phyloP scores from a whole-genome alignment of 805 yeast species.

The Saccharomyces jurei region DNA sequence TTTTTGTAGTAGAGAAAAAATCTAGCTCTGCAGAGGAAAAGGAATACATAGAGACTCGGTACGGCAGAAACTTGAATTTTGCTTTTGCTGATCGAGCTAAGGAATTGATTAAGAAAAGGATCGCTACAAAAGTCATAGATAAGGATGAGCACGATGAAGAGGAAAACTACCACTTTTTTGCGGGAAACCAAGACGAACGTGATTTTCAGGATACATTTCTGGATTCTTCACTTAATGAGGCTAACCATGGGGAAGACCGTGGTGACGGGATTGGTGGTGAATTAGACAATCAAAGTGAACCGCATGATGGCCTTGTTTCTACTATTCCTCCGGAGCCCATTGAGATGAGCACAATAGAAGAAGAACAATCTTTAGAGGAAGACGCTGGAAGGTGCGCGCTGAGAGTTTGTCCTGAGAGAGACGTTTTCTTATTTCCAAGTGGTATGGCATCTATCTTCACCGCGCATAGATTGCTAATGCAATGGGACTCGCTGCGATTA shows the following conservation, averaged over 20 bases:
- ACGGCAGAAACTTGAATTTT: slow-evolving; percentile 78
- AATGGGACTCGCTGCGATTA: slow-evolving; percentile 27
- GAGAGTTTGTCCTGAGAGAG: slow-evolving; percentile 35
- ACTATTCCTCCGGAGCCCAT: slow-evolving; percentile 27
- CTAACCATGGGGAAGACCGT: not conserved
- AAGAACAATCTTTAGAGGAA: not conserved
- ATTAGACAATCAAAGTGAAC: not conserved
- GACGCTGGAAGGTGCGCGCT: not conserved
- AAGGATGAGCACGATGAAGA: slow-evolving; percentile 10
- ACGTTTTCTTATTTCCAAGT: slow-evolving; percentile 73
- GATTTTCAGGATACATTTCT: not conserved
- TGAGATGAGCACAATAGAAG: slow-evolving; percentile 5
- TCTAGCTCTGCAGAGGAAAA: slow-evolving; percentile 37
- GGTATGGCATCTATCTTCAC: slow-evolving; percentile 89
- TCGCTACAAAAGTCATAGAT: slow-evolving; percentile 53
- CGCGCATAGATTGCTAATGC: slow-evolving; percentile 54
- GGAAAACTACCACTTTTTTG: not conserved
- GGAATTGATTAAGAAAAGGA: slow-evolving; percentile 58
- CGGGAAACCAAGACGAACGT: not conserved
- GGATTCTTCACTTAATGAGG: not conserved
- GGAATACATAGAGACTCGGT: slow-evolving; percentile 76
- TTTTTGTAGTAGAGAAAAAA: slow-evolving; percentile 32
- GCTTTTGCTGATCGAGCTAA: slow-evolving; percentile 69
- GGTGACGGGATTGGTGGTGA: not conserved
- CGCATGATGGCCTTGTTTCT: slow-evolving; percentile 6